Base-by-base conservation (phyloP, 495 filamentous ascomycete species). In the Xylaria telfairii region DNA sequence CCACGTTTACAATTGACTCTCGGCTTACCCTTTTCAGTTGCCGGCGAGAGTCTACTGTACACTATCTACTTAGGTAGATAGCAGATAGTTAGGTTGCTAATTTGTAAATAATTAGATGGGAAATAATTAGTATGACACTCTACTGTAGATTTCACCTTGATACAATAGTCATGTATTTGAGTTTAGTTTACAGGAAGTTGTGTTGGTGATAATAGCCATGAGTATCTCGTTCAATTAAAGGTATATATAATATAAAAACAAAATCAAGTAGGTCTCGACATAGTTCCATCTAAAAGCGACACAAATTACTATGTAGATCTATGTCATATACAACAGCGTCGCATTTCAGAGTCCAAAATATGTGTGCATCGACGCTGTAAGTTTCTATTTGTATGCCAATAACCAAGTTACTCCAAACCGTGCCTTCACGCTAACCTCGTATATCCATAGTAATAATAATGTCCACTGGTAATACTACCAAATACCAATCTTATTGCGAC, bases 361-460 rank as follows among this genome's bases (percentile, higher is more conserved):
- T 34, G 21, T 66, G 26, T 54, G 21, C 13, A 66, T 53, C 47
- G 10, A 54, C 46, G 47, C 47, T 54, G 13, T 28, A 34, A 2
- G n/a, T n/a, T n/a, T n/a, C n/a, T n/a, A n/a, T 68, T 61, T 61
- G 44, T 42, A 51, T 61, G 7, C 56, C 13, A 51, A 61, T 6
- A 34, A 26, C 12, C 19, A 41, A 54, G 17, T 65, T 53, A 49
- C 56, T 61, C 67, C 67, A 57, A 68, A 13, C 42, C 41, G 24
- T 37, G 12, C 44, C 32, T 26, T 42, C 49, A 51, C 67, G 57
- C 67, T 69, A 69, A 53, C 32, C 41, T 57, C 17, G 67, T 62
- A 24, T 69, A 69, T 51, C 67, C 56, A 37, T 26, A 41, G 26
- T 47, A 67, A 34, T 56, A 26, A 39, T 60, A 30, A 39, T 53